Evolutionary conservation across 768 basidiomycete genomes (phyloP), one percentile per base, ranked within the genome.

Genomic region (Macrolepiota dolichaula): DNA sequence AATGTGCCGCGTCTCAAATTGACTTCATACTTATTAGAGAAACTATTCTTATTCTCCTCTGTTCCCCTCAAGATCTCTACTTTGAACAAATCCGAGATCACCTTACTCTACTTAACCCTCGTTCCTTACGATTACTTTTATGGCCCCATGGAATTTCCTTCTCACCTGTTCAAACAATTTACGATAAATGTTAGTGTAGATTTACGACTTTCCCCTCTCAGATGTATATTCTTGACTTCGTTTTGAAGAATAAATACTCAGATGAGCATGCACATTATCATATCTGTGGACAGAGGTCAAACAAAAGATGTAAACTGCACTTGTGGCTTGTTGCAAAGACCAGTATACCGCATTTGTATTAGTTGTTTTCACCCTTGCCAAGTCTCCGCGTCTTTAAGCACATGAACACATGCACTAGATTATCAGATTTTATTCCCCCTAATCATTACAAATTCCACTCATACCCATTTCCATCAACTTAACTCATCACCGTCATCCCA

Each of bases 131-230:
- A 49, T 42, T n/a, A 13, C 40, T 42, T 42, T n/a, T 13, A 13
- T 42, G 40, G 13, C 25, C 22, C 22, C 22, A 24, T 24, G 22
- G 10, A 49, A 49, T 49, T 51, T 49, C 57, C 42, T 36, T 37
- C 37, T 52, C 49, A n/a, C 55, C 49, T 58, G n/a, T n/a, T n/a
- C n/a, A n/a, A n/a, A n/a, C n/a, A n/a, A n/a, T 47, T 59, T 38
- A 61, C 50, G 52, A 55, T 50, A 59, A 27, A 19, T 55, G 61
- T 54, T 51, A 27, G 52, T 42, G 50, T 64, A 51, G 51, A 64
- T 50, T 46, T 52, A 29, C 2, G 35, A 29, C 27, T 29, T 36
- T 7, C 7, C 29, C 29, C 29, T 3, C 7, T 32, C 29, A 32
- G 7, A 32, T 32, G 29, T 32, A 32, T 32, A 32, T 32, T 32